Conservation (phyloP, 169 alveolate genomes). For the Amoebophrya sp. region DNA sequence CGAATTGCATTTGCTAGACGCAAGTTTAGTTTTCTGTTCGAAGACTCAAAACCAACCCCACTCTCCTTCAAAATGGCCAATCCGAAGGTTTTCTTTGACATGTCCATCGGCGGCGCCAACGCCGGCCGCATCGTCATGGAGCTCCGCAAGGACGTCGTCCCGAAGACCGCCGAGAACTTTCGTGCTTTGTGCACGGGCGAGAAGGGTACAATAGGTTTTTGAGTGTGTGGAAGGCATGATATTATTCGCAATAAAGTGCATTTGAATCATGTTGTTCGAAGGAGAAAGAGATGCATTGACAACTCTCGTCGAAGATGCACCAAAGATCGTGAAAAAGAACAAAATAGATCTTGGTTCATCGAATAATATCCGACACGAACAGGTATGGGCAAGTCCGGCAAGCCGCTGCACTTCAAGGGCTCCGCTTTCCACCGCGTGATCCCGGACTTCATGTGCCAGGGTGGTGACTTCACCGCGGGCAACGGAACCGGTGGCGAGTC, state of each 20-base stretch:
- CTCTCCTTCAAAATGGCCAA: slow-evolving; percentile 57
- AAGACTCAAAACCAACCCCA: background rate
- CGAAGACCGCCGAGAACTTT: slow-evolving; percentile 97
- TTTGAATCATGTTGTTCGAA: too few species aligned
- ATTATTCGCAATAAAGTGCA: too few species aligned
- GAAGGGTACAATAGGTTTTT: slow-evolving; percentile 48
- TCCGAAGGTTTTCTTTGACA: slow-evolving; percentile 83
- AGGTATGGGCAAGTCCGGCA: slow-evolving; percentile 39
- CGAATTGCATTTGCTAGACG: too few species aligned
- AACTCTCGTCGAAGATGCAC: too few species aligned
- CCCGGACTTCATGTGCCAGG: slow-evolving; percentile 88
- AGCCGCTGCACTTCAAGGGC: slow-evolving; percentile 80
- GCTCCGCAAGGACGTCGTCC: slow-evolving; percentile 86
- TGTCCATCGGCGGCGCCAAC: slow-evolving; percentile 70
- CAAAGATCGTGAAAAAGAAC: too few species aligned
- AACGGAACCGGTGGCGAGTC: slow-evolving; percentile 52
- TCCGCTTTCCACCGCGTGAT: slow-evolving; percentile 88
- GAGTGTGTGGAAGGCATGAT: too few species aligned
- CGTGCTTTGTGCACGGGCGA: slow-evolving; percentile 96
- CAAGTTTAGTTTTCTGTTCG: too few species aligned
- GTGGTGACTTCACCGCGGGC: slow-evolving; percentile 75
- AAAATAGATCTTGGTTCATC: too few species aligned
- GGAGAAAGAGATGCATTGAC: too few species aligned
- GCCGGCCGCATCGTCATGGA: slow-evolving; percentile 88
- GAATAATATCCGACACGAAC: slow-evolving; percentile 24